Evolutionary conservation across 2,329 filamentous ascomycete genomes (phyloP), one percentile per base, ranked within the genome.

Genomic region (Nectriaceae sp.): DNA sequence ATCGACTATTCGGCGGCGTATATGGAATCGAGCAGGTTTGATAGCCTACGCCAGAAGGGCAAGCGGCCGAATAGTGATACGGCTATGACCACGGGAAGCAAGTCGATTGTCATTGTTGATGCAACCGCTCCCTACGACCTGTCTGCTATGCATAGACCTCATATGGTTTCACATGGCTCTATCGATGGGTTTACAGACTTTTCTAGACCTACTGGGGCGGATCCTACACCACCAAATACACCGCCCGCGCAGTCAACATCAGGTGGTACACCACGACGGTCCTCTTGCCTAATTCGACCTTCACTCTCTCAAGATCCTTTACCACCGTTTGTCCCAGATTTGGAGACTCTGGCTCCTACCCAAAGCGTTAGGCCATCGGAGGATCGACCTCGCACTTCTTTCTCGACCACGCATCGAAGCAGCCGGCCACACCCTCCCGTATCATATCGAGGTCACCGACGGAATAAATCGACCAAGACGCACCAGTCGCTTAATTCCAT

Each of bases 61-160:
- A 70, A 50, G 49, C 69, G 78, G 38, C 76, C 78, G 2, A 58
- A 66, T 11, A 83, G 79, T 53, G 79, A 83, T 50, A 74, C 75
- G 57, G 80, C 70, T 5, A 81, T 93, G 38, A 94, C 90, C 0
- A 77, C 78, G 11, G 89, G 90, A n/a, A 96, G 90, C 74, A 87
- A 92, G 63, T 96, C 90, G 0, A 95, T 96, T 56, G 79, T 96
- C 46, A 95, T 96, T 62, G 84, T 96, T 29, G 89, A 95, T 49
- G 83, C 83, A 24, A 87, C 85, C 1, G 57, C 78, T 15, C 71
- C 76, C 0, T 70, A 73, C 4, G 71, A 81, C 8, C 66, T 77
- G n/a, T 69, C 76, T 1, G 56, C 72, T 10, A 80, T 84, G 8
- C 79, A 75, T 8, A 73, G 73, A 26, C 73, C 75, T 18, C 61